These are phyloP conservation scores for Chytriomyces sp. DNA, from an alignment of 192 early-diverging fungal genomes.

Conservation along the genomic window DNA sequence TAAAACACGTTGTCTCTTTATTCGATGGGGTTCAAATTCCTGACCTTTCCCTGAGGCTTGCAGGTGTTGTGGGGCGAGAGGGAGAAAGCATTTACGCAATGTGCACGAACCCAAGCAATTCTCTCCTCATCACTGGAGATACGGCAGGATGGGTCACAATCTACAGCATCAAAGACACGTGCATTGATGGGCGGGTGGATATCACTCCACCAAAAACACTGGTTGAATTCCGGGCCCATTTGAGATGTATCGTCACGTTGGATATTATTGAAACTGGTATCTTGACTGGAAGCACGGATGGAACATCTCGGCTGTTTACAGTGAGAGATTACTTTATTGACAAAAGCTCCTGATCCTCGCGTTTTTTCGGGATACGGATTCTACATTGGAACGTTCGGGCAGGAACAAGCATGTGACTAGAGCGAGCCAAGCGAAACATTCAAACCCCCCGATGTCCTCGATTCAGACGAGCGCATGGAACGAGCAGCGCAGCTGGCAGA, in stretches of 20 bases:
- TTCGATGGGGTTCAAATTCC: not conserved
- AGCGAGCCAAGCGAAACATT: slow-evolving; percentile 35
- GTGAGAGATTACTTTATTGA: slow-evolving; percentile 24
- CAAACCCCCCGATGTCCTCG: slow-evolving; percentile 44
- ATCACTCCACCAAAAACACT: slow-evolving; percentile 26
- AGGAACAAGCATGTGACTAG: slow-evolving; percentile 52
- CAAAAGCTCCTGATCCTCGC: not conserved
- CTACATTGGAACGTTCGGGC: slow-evolving; percentile 61
- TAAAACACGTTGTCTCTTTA: not conserved
- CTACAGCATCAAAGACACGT: slow-evolving; percentile 47
- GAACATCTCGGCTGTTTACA: slow-evolving; percentile 56
- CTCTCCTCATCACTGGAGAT: slow-evolving; percentile 50
- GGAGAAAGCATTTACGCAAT: slow-evolving; percentile 46
- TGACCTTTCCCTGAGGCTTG: not conserved
- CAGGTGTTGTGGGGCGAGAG: slow-evolving; percentile 17
- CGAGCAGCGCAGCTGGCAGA: not conserved
- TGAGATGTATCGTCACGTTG: slow-evolving; percentile 37
- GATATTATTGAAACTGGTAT: slow-evolving; percentile 40
- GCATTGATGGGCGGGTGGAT: slow-evolving; percentile 34
- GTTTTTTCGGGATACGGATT: slow-evolving; percentile 42
- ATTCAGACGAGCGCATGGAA: too few species aligned
- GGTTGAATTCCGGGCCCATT: slow-evolving; percentile 47
- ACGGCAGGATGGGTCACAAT: slow-evolving; percentile 42
- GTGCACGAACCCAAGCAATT: slow-evolving; percentile 39
- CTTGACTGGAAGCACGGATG: slow-evolving; percentile 51